Base-by-base conservation (phyloP, 1,284 basidiomycete genomes). In the Tylopilus sp. region DNA sequence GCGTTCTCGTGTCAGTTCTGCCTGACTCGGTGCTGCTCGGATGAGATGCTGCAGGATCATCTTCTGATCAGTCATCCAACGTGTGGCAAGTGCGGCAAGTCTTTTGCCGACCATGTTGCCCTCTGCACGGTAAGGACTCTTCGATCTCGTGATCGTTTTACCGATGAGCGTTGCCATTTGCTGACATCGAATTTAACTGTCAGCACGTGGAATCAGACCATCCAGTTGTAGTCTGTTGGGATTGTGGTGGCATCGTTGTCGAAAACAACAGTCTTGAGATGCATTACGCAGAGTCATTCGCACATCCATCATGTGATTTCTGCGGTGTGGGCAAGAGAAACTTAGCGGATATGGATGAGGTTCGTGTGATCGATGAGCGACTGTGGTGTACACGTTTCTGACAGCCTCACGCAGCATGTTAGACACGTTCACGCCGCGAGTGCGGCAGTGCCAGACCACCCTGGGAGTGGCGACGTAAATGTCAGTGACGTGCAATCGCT, bases 181-280 rank as follows among this genome's bases (percentile, higher is more conserved):
- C 43, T 54, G 2, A 51, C 25, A 16, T 40, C 1, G 21, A 28
- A 33, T 30, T 9, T 50, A 1, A 42, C 41, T 10, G 2, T 33
- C 36, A 64, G 62, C 62, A 64, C 6, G 43, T 59, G 25, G 55
- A 55, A n/a, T 48, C 44, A 1, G 54, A 53, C 31, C 62, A 66
- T 33, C 58, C 61, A 1, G 54, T 49, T 15, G 53, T 67, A 12
- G 61, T 63, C 34, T 64, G 62, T 44, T 64, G 62, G 62, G 62
- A 67, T 21, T 64, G 62, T 33, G 60, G 52, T 30, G 65, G 62
- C 5, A 40, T 54, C 2, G 55, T 64, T 8, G 41, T 66, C 11
- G 64, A 65, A 6, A 54, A 26, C 13, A 43, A 34, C n/a, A 42
- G 23, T 45, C 55, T 64, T 25, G 59, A 55, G 10, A 40, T 36